These are phyloP conservation scores for Taphrina confusa DNA, from an alignment of 1,139 yeast species.

Conservation along the genomic window DNA sequence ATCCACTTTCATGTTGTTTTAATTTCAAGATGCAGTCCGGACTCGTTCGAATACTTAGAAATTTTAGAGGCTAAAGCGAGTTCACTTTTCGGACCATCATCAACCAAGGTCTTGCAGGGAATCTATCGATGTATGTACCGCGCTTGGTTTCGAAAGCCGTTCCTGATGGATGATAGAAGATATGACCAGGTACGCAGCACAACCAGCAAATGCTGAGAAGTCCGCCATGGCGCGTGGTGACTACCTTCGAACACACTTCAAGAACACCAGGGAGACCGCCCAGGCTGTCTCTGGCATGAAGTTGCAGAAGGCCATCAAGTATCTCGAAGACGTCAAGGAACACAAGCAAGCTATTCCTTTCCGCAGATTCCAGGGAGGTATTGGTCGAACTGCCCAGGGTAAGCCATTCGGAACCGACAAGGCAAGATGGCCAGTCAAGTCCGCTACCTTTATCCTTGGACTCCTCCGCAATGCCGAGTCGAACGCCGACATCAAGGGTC, in stretches of 20 bases:
- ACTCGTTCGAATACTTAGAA: neutral
- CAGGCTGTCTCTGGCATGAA: constrained; percentile 99
- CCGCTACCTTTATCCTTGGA: constrained; percentile 92
- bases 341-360: constrained; percentile 99
- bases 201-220: constrained; percentile 87
- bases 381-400: constrained; percentile 99
- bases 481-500: constrained; percentile 96
- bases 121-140: constrained; percentile 25
- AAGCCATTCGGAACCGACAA: constrained; percentile 99
- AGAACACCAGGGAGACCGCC: constrained; percentile 99
- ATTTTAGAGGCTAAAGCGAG: neutral
- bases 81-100: neutral
- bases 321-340: constrained; percentile 94
- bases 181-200: constrained; percentile 37
- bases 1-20: constrained; percentile 7
- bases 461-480: constrained; percentile 97
- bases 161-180: constrained; percentile 16
- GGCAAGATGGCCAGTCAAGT: constrained; percentile 98
- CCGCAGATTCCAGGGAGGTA: constrained; percentile 95
- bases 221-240: constrained; percentile 99
- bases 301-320: constrained; percentile 90
- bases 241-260: constrained; percentile 98
- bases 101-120: constrained; percentile 21
- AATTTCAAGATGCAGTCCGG: constrained; percentile 7
- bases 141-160: constrained; percentile 17